phyloP scores from a whole-genome alignment of 169 alveolate genomes.

The Plasmodium chabaudi region DNA sequence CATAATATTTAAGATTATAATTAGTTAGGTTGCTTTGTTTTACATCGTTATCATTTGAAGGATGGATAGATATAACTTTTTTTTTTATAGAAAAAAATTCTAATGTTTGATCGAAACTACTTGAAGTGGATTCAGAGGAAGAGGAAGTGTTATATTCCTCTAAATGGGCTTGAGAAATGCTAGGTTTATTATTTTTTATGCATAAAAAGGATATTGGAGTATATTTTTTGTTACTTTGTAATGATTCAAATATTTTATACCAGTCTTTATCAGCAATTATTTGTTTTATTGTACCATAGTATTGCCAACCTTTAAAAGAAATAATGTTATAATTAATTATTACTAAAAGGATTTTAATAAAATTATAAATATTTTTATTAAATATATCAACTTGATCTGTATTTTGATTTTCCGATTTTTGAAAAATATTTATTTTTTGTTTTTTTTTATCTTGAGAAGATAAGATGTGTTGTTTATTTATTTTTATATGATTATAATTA shows the following conservation, averaged over 20 bases:
- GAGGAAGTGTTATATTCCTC: too few species aligned
- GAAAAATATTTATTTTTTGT: neutral
- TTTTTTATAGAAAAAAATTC: too few species aligned
- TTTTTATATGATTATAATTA: conserved; percentile 27
- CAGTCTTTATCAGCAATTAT: conserved; percentile 44
- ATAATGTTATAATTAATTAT: conserved; percentile 26
- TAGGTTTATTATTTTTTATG: too few species aligned
- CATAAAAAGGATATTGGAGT: conserved; percentile 9
- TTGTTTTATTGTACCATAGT: conserved; percentile 46
- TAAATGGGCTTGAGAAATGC: too few species aligned
- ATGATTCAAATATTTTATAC: neutral
- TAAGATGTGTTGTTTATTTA: conserved; percentile 35
- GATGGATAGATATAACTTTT: too few species aligned
- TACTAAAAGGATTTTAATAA: conserved; percentile 36
- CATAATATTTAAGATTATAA: too few species aligned
- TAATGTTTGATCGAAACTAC: too few species aligned
- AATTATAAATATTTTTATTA: conserved; percentile 11
- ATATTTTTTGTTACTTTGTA: too few species aligned
- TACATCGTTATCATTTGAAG: too few species aligned
- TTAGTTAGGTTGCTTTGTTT: too few species aligned
- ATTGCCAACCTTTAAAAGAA: conserved; percentile 39
- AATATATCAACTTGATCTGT: conserved; percentile 2
- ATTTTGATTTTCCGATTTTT: neutral
- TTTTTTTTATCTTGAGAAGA: neutral
- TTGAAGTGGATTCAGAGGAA: too few species aligned